Evolutionary conservation across 2,329 filamentous ascomycete species (phyloP).

Genomic region (Stagonosporopsis tanaceti): DNA sequence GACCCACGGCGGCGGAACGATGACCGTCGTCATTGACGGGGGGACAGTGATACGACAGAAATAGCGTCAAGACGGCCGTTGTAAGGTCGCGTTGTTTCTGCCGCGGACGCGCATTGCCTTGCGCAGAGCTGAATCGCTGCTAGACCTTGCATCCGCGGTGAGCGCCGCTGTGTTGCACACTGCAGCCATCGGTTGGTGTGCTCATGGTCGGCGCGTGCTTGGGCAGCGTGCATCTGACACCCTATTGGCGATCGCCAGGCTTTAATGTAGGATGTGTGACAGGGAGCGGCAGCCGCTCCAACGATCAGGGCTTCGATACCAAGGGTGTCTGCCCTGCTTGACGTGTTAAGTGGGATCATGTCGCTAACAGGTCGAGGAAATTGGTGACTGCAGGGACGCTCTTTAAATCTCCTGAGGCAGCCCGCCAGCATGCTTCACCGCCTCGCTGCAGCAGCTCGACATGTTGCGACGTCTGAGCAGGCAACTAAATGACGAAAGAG

Average conservation of each 20-base stretch:
- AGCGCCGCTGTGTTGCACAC: slow-evolving; percentile 20
- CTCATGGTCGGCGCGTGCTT: slow-evolving; percentile 25
- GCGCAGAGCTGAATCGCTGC: slow-evolving; percentile 6
- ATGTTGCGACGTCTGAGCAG: slow-evolving; percentile 42
- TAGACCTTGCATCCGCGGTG: slow-evolving; percentile 8
- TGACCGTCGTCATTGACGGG: slow-evolving; percentile 10
- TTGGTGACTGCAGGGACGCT: slow-evolving; percentile 33
- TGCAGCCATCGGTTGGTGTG: slow-evolving; percentile 32
- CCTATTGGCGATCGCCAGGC: slow-evolving; percentile 34
- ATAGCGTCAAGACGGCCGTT: slow-evolving; percentile 23
- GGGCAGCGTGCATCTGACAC: slow-evolving; percentile 24
- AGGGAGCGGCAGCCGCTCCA: slow-evolving; percentile 32
- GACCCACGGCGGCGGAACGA: slow-evolving; percentile 14
- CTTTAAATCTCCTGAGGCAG: slow-evolving; percentile 26
- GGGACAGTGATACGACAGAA: slow-evolving; percentile 25
- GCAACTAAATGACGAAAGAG: slow-evolving; percentile 29
- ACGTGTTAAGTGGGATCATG: slow-evolving; percentile 28
- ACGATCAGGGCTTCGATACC: slow-evolving; percentile 23
- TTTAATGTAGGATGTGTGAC: slow-evolving; percentile 30
- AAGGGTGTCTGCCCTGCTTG: slow-evolving; percentile 43
- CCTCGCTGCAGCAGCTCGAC: slow-evolving; percentile 25
- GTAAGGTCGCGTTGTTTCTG: slow-evolving; percentile 12
- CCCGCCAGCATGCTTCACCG: slow-evolving; percentile 33
- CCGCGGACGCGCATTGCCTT: slow-evolving; percentile 18
- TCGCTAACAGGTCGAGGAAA: slow-evolving; percentile 29